These are phyloP conservation scores for Platanthera zijinensis DNA, from an alignment of 106 monocot genomes.

Conservation along the genomic window DNA sequence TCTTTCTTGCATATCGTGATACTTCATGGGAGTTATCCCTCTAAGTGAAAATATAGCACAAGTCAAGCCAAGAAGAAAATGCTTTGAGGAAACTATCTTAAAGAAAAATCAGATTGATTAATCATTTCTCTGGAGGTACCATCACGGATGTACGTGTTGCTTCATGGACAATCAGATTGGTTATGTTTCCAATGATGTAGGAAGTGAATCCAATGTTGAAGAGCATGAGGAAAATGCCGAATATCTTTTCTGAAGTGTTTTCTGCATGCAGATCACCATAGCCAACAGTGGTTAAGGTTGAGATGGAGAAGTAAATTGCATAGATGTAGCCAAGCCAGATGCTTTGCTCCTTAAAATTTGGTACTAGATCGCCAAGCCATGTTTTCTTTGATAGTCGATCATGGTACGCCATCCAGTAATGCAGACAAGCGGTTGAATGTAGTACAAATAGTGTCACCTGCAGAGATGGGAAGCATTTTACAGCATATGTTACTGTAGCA, in stretches of 20 bases:
- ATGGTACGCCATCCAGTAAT: constrained; percentile 26
- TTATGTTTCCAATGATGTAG: constrained; percentile 45
- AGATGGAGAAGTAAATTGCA: constrained; percentile 33
- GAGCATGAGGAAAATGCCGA: constrained; percentile 35
- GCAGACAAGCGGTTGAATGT: constrained; percentile 33
- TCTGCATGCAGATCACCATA: constrained; percentile 35
- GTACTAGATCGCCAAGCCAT: constrained; percentile 19
- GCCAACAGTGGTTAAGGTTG: constrained; percentile 34
- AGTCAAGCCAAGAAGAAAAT: not conserved
- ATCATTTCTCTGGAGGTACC: constrained; percentile 9
- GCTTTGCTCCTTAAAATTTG: constrained; percentile 18
- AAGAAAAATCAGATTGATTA: not conserved
- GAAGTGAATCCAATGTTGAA: constrained; percentile 38
- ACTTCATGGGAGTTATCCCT: constrained; percentile 31
- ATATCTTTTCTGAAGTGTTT: constrained; percentile 29
- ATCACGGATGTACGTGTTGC: constrained; percentile 19
- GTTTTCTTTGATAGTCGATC: constrained; percentile 7
- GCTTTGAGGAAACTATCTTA: not conserved
- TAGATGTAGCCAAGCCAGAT: constrained; percentile 25
- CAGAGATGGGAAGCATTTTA: not conserved
- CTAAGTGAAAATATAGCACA: constrained; percentile 15
- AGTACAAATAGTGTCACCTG: constrained; percentile 45
- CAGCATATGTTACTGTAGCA: not conserved
- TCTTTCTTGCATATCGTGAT: constrained; percentile 36
- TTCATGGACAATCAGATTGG: constrained; percentile 33